Conservation (phyloP, 768 basidiomycete genomes). For the Saitozyma podzolica region DNA sequence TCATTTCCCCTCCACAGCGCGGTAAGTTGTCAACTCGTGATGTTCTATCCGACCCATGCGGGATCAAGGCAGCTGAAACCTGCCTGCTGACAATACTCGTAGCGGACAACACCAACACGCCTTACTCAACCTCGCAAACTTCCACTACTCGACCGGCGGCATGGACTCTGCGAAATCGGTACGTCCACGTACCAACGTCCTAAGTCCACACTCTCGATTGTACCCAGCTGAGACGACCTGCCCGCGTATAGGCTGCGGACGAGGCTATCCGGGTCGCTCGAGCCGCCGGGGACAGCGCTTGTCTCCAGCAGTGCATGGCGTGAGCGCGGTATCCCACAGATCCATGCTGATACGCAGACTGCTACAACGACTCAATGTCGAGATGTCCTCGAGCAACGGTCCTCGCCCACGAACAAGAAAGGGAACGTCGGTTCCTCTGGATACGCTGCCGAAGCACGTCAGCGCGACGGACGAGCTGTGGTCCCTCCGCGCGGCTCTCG, state of each 20-base stretch:
- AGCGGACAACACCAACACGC: conserved; percentile 52
- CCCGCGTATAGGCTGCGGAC: conserved; percentile 29
- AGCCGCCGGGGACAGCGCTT: conserved; percentile 46
- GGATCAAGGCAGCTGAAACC: background rate
- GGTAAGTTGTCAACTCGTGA: conserved; percentile 21
- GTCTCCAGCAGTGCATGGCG: conserved; percentile 49
- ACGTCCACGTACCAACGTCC: conserved; percentile 7
- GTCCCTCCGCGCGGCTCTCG: conserved; percentile 41
- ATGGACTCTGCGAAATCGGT: conserved; percentile 40
- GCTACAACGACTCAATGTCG: conserved; percentile 7
- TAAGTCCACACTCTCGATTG: background rate
- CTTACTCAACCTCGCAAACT: conserved; percentile 49
- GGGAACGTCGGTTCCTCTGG: too few relatives aligned
- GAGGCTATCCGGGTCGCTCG: conserved; percentile 51
- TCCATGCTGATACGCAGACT: conserved; percentile 12
- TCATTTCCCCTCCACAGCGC: conserved; percentile 39
- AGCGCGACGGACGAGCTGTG: conserved; percentile 47
- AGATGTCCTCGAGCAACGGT: background rate
- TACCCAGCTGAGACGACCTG: background rate
- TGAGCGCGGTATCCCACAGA: conserved; percentile 12
- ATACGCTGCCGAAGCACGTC: conserved; percentile 17
- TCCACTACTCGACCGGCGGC: conserved; percentile 46
- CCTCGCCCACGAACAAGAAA: too few relatives aligned
- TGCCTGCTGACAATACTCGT: background rate
- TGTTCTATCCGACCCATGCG: too few relatives aligned